Evolutionary conservation across 306 rosid species (phyloP).

Genomic region (cucumber (Cucumis sativus)): DNA sequence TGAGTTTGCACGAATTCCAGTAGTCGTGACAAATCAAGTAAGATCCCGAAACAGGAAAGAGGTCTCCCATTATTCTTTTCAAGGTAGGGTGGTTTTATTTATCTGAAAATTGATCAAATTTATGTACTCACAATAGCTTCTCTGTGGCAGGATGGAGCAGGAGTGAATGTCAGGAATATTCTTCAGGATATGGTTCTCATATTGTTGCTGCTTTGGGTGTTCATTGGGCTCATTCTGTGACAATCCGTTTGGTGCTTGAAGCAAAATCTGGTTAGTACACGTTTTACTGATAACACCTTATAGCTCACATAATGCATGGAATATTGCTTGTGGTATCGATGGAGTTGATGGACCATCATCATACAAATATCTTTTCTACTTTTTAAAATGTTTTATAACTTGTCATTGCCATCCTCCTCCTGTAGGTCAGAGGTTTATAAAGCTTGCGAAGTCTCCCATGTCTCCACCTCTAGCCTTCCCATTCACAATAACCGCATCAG

Average conservation of each 20-base stretch:
- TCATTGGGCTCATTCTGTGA: conserved; percentile 94
- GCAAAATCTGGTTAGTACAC: conserved; percentile 53
- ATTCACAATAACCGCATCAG: conserved; percentile 53
- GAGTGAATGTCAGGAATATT: conserved; percentile 15
- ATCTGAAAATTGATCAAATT: conserved; percentile 3
- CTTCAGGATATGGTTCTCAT: conserved; percentile 51
- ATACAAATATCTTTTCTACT: not conserved
- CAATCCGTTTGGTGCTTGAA: conserved; percentile 88
- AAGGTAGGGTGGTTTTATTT: conserved; percentile 44
- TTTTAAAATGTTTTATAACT: not conserved
- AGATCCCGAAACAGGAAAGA: conserved; percentile 61
- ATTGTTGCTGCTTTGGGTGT: conserved; percentile 94
- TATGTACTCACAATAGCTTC: conserved; percentile 7
- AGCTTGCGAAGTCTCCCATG: conserved; percentile 76
- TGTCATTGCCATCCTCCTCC: not conserved
- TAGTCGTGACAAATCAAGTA: conserved; percentile 91
- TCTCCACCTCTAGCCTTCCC: conserved; percentile 79
- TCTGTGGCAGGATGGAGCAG: conserved; percentile 28
- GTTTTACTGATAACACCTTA: not conserved
- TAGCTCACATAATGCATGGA: not conserved
- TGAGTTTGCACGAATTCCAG: conserved; percentile 80
- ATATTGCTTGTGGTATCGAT: not conserved
- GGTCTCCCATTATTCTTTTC: conserved; percentile 55
- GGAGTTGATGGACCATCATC: not conserved
- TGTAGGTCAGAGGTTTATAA: conserved; percentile 66